These are phyloP conservation scores for Amanita polypyramis DNA, from an alignment of 768 basidiomycete genomes.

Conservation along the genomic window DNA sequence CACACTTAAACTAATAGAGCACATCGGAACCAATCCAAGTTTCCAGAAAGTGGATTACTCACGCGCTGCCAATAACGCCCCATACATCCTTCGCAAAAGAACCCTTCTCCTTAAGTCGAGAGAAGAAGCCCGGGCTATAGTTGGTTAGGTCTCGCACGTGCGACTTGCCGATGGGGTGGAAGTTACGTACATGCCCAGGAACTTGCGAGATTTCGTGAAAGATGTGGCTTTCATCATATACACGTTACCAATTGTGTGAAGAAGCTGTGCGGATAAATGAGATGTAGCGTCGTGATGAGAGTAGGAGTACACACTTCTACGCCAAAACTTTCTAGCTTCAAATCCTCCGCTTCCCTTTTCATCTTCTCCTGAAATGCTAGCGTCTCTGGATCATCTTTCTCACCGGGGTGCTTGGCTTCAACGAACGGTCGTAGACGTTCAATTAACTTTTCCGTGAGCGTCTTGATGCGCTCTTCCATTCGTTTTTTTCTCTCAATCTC, in stretches of 20 bases:
- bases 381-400: conserved; percentile 76
- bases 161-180: conserved; percentile 2
- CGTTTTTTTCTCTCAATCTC: conserved; percentile 74
- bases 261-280: conserved; percentile 35
- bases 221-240: conserved; percentile 92
- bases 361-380: conserved; percentile 67
- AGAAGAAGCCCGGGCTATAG: conserved; percentile 81
- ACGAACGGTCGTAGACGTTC: conserved; percentile 87
- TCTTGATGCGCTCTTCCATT: conserved; percentile 68
- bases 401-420: conserved; percentile 78
- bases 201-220: conserved; percentile 84
- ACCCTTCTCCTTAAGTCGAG: conserved; percentile 90
- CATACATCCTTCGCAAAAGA: conserved; percentile 91
- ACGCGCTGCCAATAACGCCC: conserved; percentile 96
- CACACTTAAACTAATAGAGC: conserved; percentile 47
- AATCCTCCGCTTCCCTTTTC: conserved; percentile 78
- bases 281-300: neutral
- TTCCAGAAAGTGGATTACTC: conserved; percentile 21
- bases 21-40: conserved; percentile 1
- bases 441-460: conserved; percentile 67
- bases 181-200: conserved; percentile 71
- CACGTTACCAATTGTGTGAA: conserved; percentile 84
- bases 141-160: conserved; percentile 4
- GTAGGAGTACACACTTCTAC: conserved; percentile 56
- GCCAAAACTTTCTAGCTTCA: conserved; percentile 96